Conservation (phyloP, 2,329 filamentous ascomycete genomes). For the Coniochaeta sp. region DNA sequence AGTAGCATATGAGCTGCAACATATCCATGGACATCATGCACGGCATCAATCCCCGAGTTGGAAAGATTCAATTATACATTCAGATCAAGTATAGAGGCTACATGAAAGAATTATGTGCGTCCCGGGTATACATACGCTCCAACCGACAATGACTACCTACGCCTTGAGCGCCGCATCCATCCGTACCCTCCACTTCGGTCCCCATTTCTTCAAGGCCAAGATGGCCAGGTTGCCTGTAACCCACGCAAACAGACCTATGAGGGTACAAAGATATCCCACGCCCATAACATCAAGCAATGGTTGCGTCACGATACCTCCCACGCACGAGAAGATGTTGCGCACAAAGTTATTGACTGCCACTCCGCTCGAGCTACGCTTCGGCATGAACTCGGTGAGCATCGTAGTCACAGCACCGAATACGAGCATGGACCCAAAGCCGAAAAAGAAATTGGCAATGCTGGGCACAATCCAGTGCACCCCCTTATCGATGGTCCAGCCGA, state of each 20-base stretch:
- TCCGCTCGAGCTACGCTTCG: slow-evolving; percentile 59
- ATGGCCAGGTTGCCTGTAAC: slow-evolving; percentile 50
- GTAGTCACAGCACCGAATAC: slow-evolving; percentile 69
- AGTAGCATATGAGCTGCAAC: too few relatives aligned
- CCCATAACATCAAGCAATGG: slow-evolving; percentile 66
- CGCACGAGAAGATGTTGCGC: slow-evolving; percentile 68
- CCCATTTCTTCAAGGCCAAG: slow-evolving; percentile 52
- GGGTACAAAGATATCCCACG: slow-evolving; percentile 70
- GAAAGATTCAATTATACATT: neutral
- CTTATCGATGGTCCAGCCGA: slow-evolving; percentile 65
- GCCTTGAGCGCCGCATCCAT: slow-evolving; percentile 45
- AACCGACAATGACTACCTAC: neutral
- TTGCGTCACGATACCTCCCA: slow-evolving; percentile 61
- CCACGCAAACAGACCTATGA: slow-evolving; percentile 42
- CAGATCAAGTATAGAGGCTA: neutral
- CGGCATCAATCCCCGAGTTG: too few relatives aligned
- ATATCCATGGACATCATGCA: too few relatives aligned
- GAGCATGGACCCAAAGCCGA: slow-evolving; percentile 72
- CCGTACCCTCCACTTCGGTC: slow-evolving; percentile 52
- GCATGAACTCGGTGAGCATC: slow-evolving; percentile 82
- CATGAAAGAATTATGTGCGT: neutral
- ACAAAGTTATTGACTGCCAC: slow-evolving; percentile 79
- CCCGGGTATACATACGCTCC: neutral
- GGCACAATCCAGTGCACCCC: slow-evolving; percentile 59
- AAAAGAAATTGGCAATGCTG: slow-evolving; percentile 62